phyloP scores from a whole-genome alignment of 129 eudicot genomes.

The Scalesia atractyloides region DNA sequence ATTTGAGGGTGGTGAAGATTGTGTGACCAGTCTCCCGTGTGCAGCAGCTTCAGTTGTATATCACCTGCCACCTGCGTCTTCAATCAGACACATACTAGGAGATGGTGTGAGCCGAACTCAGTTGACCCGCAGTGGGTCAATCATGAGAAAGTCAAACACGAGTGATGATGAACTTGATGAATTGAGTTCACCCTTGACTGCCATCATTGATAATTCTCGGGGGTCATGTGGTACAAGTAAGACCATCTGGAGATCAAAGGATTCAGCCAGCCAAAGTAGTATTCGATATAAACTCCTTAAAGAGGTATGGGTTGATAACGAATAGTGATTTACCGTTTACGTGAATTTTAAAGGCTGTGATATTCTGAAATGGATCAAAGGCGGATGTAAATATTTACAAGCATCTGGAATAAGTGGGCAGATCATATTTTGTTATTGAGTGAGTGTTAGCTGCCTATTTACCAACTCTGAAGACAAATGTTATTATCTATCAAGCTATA shows the following conservation, averaged over 20 bases:
- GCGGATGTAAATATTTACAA: constrained; percentile 30
- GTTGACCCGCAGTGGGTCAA: constrained; percentile 60
- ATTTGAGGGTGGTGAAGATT: constrained; percentile 45
- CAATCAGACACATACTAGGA: constrained; percentile 47
- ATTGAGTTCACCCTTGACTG: constrained; percentile 62
- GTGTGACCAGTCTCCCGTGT: constrained; percentile 58
- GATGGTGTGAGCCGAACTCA: constrained; percentile 40
- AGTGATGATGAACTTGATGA: constrained; percentile 93
- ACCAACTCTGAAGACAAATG: background rate
- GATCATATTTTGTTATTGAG: constrained; percentile 18
- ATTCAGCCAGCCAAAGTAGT: constrained; percentile 28
- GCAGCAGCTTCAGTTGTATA: constrained; percentile 59
- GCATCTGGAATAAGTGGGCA: constrained; percentile 20
- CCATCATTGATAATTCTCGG: constrained; percentile 36
- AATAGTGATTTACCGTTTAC: constrained; percentile 25
- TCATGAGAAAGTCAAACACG: constrained; percentile 75
- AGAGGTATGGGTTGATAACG: constrained; percentile 68
- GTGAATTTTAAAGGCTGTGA: constrained; percentile 3
- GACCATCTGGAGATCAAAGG: constrained; percentile 36
- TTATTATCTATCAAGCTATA: constrained; percentile 2
- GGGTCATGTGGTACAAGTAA: constrained; percentile 35
- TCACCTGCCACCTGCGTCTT: constrained; percentile 56
- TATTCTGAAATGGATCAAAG: constrained; percentile 1
- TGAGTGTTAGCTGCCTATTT: constrained; percentile 14
- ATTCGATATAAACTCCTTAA: constrained; percentile 77